Conservation (phyloP, 192 early-diverging fungal genomes). For the Spinellus fusiger region DNA sequence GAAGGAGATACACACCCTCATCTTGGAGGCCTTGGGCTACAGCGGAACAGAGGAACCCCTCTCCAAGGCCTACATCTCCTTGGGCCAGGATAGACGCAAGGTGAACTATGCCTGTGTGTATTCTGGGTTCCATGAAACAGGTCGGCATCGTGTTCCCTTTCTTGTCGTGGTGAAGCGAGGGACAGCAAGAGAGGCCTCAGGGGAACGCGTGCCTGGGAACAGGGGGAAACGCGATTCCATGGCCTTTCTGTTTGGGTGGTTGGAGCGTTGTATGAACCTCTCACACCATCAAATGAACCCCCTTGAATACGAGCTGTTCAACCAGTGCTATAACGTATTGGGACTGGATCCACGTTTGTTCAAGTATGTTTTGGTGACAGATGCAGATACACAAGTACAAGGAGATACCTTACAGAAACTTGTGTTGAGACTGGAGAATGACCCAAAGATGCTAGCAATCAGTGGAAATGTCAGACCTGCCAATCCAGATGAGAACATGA, state of each 20-base stretch:
- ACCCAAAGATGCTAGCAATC: slow-evolving; percentile 51
- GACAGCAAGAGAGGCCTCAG: slow-evolving; percentile 35
- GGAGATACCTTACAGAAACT: slow-evolving; percentile 46
- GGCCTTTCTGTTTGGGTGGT: slow-evolving; percentile 76
- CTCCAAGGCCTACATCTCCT: slow-evolving; percentile 46
- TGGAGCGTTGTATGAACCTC: slow-evolving; percentile 59
- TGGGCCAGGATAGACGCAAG: slow-evolving; percentile 40
- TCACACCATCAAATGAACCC: slow-evolving; percentile 57
- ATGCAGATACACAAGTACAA: slow-evolving; percentile 61
- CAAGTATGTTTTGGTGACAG: slow-evolving; percentile 59
- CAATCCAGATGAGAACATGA: slow-evolving; percentile 54
- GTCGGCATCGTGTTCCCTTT: slow-evolving; percentile 51
- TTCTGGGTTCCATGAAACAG: slow-evolving; percentile 52
- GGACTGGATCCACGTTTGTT: slow-evolving; percentile 58
- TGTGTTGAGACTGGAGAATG: slow-evolving; percentile 48
- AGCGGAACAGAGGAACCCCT: slow-evolving; percentile 43
- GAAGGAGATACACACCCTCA: slow-evolving; percentile 52
- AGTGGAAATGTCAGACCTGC: slow-evolving; percentile 62
- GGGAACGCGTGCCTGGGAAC: slow-evolving; percentile 35
- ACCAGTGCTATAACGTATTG: slow-evolving; percentile 55
- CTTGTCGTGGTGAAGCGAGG: slow-evolving; percentile 58
- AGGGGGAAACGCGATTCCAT: slow-evolving; percentile 88
- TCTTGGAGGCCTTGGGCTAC: slow-evolving; percentile 63
- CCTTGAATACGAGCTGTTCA: slow-evolving; percentile 63
- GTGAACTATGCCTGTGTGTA: slow-evolving; percentile 64